Conservation (phyloP, 2,329 filamentous ascomycete genomes). For the Sphaerostilbella broomeana region DNA sequence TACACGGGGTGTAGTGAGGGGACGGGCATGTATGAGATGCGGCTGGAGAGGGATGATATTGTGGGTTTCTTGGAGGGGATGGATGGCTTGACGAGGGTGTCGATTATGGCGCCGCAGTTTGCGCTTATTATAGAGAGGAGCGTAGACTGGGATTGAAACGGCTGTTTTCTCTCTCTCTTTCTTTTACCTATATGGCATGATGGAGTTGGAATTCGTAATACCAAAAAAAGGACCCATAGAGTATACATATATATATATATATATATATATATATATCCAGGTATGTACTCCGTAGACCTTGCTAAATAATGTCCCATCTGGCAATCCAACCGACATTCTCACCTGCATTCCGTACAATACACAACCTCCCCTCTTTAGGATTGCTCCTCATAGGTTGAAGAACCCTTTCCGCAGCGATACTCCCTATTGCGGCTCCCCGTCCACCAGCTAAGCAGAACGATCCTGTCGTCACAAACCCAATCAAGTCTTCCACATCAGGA, state of each 20-base stretch:
- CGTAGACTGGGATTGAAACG: too few species aligned
- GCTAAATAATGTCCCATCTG: slow-evolving; percentile 61
- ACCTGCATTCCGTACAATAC: slow-evolving; percentile 77
- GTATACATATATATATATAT: too few species aligned
- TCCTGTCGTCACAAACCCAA: slow-evolving; percentile 87
- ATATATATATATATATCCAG: too few species aligned
- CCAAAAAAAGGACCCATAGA: too few species aligned
- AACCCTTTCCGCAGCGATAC: slow-evolving; percentile 55
- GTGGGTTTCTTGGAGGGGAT: background rate
- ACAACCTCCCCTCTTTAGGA: slow-evolving; percentile 47
- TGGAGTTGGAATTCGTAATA: too few species aligned
- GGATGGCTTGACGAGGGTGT: background rate
- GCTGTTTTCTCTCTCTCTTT: too few species aligned
- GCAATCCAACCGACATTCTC: slow-evolving; percentile 73
- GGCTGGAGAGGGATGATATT: background rate
- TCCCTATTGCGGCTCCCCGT: slow-evolving; percentile 67
- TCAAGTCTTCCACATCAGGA: slow-evolving; percentile 67
- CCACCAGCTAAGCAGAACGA: slow-evolving; percentile 76
- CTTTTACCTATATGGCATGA: too few species aligned
- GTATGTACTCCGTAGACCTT: too few species aligned
- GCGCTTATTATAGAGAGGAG: too few species aligned
- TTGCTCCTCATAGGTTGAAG: slow-evolving; percentile 28
- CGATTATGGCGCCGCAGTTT: too few species aligned
- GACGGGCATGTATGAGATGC: background rate
- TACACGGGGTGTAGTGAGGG: background rate